phyloP scores from a whole-genome alignment of 371 early-diverging fungal genomes.

The Lichtheimia ramosa region DNA sequence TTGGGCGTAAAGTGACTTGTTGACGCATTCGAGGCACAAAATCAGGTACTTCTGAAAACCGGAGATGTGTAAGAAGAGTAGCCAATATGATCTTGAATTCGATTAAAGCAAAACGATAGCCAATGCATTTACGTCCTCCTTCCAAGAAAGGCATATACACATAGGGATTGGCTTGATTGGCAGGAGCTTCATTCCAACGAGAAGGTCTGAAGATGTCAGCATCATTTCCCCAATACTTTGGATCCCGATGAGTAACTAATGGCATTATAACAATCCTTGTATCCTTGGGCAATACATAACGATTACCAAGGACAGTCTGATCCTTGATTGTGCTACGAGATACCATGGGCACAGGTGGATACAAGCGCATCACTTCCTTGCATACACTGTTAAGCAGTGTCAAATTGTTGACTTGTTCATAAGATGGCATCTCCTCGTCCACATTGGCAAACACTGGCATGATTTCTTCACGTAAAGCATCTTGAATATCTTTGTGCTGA shows the following conservation, averaged over 20 bases:
- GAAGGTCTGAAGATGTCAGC: slow-evolving; percentile 62
- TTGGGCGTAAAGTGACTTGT: slow-evolving; percentile 36
- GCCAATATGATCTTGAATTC: slow-evolving; percentile 43
- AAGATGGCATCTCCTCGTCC: slow-evolving; percentile 25
- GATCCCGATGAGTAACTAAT: slow-evolving; percentile 47
- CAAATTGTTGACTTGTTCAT: slow-evolving; percentile 46
- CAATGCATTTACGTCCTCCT: slow-evolving; percentile 52
- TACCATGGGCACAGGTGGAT: slow-evolving; percentile 53
- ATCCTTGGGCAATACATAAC: slow-evolving; percentile 54
- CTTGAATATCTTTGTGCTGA: slow-evolving; percentile 41
- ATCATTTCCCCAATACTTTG: slow-evolving; percentile 65
- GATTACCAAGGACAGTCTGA: slow-evolving; percentile 29
- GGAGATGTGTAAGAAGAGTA: slow-evolving; percentile 29
- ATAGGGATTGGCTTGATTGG: slow-evolving; percentile 33
- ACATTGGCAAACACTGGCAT: slow-evolving; percentile 14
- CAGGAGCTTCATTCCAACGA: slow-evolving; percentile 51
- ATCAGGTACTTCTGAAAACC: slow-evolving; percentile 37
- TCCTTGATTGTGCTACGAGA: slow-evolving; percentile 46
- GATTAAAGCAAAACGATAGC: slow-evolving; percentile 40
- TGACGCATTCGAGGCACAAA: slow-evolving; percentile 27
- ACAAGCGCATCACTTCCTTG: slow-evolving; percentile 53
- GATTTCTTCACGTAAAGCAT: slow-evolving; percentile 45
- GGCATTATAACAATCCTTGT: slow-evolving; percentile 43
- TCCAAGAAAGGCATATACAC: slow-evolving; percentile 64
- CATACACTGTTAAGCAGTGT: slow-evolving; percentile 51